Evolutionary conservation across 495 filamentous ascomycete genomes (phyloP).

Genomic region (Neurospora tetrasperma): DNA sequence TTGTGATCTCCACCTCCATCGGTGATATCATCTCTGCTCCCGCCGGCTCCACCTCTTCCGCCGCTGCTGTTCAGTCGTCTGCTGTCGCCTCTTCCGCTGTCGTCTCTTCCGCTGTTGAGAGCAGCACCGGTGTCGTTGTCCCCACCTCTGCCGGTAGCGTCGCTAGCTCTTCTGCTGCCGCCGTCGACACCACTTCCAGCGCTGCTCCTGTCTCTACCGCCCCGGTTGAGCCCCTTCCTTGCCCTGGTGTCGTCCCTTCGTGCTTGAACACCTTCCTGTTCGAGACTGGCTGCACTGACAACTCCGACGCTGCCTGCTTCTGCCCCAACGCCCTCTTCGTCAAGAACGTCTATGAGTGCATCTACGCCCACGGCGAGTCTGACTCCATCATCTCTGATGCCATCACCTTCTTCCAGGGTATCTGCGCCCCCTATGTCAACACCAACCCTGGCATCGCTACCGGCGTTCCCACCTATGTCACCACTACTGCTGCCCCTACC

Average conservation of each 20-base stretch:
- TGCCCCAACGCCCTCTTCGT: conserved; percentile 72
- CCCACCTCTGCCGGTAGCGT: conserved; percentile 7
- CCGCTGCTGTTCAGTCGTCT: background rate
- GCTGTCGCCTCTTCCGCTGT: conserved; percentile 4
- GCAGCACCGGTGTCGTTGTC: conserved; percentile 3
- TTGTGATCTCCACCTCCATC: conserved; percentile 1
- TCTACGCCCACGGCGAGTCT: conserved; percentile 63
- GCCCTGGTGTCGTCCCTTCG: conserved; percentile 67
- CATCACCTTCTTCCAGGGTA: conserved; percentile 78
- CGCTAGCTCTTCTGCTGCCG: background rate
- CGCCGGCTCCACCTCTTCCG: background rate
- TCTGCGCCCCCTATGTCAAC: conserved; percentile 68
- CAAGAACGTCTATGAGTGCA: conserved; percentile 69
- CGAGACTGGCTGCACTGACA: conserved; percentile 64
- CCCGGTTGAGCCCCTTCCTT: conserved; percentile 40
- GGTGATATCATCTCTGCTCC: background rate
- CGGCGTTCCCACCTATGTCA: conserved; percentile 48
- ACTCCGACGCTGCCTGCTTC: conserved; percentile 77
- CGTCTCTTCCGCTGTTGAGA: conserved; percentile 2
- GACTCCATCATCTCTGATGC: conserved; percentile 57
- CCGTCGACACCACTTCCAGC: conserved; percentile 20
- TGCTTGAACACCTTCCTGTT: conserved; percentile 93
- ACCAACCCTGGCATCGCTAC: conserved; percentile 81
- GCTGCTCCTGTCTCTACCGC: conserved; percentile 26
- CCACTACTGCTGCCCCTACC: conserved; percentile 37